Evolutionary conservation across 805 yeast species (phyloP).

Genomic region (Yarrowia bubula): DNA sequence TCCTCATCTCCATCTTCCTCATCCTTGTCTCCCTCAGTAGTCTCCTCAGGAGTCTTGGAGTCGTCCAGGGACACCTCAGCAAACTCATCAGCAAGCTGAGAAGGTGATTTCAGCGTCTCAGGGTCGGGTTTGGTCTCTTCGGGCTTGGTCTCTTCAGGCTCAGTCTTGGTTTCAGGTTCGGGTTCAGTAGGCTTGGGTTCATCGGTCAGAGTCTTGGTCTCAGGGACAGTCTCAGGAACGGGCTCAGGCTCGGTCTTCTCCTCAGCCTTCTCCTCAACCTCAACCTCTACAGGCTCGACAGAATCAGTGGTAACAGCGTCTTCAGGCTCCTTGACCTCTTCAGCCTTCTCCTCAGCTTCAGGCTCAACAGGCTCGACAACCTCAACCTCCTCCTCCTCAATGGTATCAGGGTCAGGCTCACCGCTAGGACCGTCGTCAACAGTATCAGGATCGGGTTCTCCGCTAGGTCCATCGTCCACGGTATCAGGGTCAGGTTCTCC

Average conservation of each 20-base stretch:
- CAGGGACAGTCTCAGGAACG: neutral
- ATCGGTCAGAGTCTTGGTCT: neutral
- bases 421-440: neutral
- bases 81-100: conserved; percentile 24
- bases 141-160: neutral
- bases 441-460: neutral
- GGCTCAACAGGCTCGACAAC: neutral
- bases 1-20: conserved; percentile 29
- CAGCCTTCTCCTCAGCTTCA: neutral
- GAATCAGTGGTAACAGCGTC: too few relatives aligned
- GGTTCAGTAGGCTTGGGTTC: neutral
- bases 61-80: conserved; percentile 23
- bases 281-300: neutral
- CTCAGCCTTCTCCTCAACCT: neutral
- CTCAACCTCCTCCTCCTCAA: neutral
- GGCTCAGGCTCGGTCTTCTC: neutral
- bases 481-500: neutral
- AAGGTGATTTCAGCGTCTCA: conserved; percentile 29
- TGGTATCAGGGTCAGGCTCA: neutral
- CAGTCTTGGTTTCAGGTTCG: neutral
- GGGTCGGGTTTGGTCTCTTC: conserved; percentile 1
- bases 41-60: conserved; percentile 27
- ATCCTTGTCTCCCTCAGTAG: conserved; percentile 28
- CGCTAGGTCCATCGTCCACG: neutral
- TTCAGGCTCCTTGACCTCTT: neutral